Percentiles rank a stretch among this genome's conserved stretches.
These are phyloP conservation scores for Raphanus raphanistrum DNA, from an alignment of 345 rosid genomes.

Conservation along the genomic window DNA sequence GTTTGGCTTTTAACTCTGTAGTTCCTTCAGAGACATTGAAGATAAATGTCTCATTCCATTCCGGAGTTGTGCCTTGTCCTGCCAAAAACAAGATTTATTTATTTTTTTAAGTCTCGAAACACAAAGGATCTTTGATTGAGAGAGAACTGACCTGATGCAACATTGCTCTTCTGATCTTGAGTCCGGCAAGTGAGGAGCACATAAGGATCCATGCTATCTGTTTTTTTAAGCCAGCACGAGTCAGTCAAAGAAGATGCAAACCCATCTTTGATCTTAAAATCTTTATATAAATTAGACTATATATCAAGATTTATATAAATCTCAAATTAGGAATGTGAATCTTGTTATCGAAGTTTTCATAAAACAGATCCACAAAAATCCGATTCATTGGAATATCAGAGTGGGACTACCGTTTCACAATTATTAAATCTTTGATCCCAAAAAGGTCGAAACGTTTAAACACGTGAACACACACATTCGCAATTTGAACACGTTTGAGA, in stretches of 20 bases:
- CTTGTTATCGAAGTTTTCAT: constrained; percentile 2
- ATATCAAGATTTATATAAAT: constrained; percentile 4
- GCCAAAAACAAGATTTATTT: constrained; percentile 8
- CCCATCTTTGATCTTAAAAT: not conserved
- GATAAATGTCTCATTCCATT: constrained; percentile 81
- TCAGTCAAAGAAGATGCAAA: constrained; percentile 12
- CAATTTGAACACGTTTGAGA: constrained; percentile 8
- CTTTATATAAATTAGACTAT: not conserved
- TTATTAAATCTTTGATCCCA: constrained; percentile 12
- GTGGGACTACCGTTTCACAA: not conserved
- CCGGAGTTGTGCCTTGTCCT: constrained; percentile 66
- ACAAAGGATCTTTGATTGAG: constrained; percentile 18
- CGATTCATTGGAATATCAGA: not conserved
- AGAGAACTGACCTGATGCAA: constrained; percentile 57
- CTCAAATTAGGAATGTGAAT: not conserved
- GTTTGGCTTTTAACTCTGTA: constrained; percentile 51
- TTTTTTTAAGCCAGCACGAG: not conserved
- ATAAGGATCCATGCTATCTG: constrained; percentile 76
- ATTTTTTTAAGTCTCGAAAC: not conserved
- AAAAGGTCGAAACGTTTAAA: not conserved
- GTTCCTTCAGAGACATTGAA: constrained; percentile 59
- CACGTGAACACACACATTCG: not conserved
- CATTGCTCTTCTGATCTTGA: constrained; percentile 73
- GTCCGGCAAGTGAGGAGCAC: constrained; percentile 61
- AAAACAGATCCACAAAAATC: constrained; percentile 4